Conservation (phyloP, 257 asterid species). For the Paraleonurus japonicus region DNA sequence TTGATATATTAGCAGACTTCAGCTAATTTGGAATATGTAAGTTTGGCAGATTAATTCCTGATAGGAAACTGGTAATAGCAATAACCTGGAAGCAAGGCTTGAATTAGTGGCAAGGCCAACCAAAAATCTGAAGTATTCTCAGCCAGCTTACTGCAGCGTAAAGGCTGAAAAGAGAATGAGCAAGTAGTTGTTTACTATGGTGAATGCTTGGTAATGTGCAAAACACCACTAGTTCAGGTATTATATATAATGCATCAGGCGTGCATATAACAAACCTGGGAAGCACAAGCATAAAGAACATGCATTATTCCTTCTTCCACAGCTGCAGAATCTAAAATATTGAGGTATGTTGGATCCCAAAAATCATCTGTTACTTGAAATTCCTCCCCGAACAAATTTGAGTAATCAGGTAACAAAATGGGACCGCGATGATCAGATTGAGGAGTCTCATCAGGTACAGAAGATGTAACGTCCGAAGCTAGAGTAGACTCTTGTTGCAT, state of each 20-base stretch:
- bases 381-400: slow-evolving; percentile 81
- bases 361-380: slow-evolving; percentile 56
- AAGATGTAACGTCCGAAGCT: slow-evolving; percentile 39
- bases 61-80: slow-evolving; percentile 28
- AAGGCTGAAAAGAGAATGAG: slow-evolving; percentile 54
- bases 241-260: neutral
- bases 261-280: slow-evolving; percentile 69
- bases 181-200: slow-evolving; percentile 14
- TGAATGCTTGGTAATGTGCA: slow-evolving; percentile 7
- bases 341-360: slow-evolving; percentile 59
- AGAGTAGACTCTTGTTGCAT: slow-evolving; percentile 42
- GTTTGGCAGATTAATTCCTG: slow-evolving; percentile 12
- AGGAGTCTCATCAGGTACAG: slow-evolving; percentile 53
- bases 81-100: slow-evolving; percentile 95
- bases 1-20: neutral
- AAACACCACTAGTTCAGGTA: neutral
- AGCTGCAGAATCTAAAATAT: slow-evolving; percentile 67
- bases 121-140: slow-evolving; percentile 69
- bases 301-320: slow-evolving; percentile 95
- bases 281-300: slow-evolving; percentile 88
- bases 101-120: slow-evolving; percentile 85
- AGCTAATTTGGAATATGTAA: neutral
- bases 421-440: slow-evolving; percentile 41
- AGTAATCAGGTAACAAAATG: slow-evolving; percentile 56
- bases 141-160: slow-evolving; percentile 83